Conservation (phyloP, 495 filamentous ascomycete species). For the Daldinia childiae region DNA sequence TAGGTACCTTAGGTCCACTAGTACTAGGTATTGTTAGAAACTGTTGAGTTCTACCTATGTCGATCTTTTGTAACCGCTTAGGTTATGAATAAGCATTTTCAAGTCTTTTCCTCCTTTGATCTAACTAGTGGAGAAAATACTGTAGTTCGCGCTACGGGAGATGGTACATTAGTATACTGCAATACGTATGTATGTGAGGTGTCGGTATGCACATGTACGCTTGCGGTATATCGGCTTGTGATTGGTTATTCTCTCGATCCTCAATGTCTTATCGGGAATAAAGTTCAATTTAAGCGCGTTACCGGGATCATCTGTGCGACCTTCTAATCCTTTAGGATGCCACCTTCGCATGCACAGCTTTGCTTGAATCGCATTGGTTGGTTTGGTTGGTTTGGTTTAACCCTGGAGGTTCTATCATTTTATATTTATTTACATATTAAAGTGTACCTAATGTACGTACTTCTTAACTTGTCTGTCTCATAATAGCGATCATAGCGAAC, state of each 20-base stretch:
- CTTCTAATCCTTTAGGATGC: not conserved
- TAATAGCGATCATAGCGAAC: not conserved
- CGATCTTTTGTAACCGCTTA: not conserved
- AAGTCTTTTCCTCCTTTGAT: not conserved
- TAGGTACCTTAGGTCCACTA: too few relatives aligned
- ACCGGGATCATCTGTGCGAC: not conserved
- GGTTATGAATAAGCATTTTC: not conserved
- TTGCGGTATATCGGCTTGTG: not conserved
- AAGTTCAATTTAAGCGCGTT: conserved; percentile 6
- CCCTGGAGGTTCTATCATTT: not conserved
- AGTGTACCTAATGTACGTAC: too few relatives aligned
- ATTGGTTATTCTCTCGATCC: not conserved
- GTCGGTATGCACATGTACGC: not conserved
- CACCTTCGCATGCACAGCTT: not conserved
- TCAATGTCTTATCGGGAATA: conserved; percentile 11
- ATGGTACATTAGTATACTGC: not conserved
- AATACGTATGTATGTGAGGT: not conserved
- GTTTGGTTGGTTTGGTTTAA: too few relatives aligned
- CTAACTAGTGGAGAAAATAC: not conserved
- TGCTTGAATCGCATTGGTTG: not conserved
- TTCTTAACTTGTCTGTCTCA: not conserved
- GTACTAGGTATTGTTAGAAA: not conserved
- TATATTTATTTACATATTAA: too few relatives aligned
- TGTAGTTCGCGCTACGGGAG: not conserved
- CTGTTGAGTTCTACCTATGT: too few relatives aligned